These are phyloP conservation scores for Spathaspora sp. DNA, from an alignment of 1,139 yeast species.

Conservation along the genomic window DNA sequence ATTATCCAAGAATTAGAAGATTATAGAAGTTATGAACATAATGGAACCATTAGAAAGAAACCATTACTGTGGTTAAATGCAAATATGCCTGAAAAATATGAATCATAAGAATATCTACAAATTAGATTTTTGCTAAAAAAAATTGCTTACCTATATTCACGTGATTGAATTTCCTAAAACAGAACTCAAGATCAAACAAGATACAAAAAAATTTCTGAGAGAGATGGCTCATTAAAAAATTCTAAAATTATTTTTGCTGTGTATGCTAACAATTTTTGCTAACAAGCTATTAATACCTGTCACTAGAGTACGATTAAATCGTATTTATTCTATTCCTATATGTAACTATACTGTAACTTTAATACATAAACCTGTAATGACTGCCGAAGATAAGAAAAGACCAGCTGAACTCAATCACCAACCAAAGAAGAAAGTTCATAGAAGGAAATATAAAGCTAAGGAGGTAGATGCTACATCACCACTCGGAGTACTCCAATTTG, in stretches of 20 bases:
- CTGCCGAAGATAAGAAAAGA: slow-evolving; percentile 10
- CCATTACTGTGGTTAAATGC: slow-evolving; percentile 40
- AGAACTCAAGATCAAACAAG: neutral
- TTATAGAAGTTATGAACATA: slow-evolving; percentile 29
- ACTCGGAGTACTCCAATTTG: slow-evolving; percentile 73
- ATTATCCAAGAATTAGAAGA: slow-evolving; percentile 36
- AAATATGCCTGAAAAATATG: slow-evolving; percentile 35
- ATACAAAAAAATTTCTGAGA: neutral
- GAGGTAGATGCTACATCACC: slow-evolving; percentile 77
- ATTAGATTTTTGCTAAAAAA: slow-evolving; percentile 7
- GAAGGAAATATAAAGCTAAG: slow-evolving; percentile 54
- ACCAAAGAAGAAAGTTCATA: slow-evolving; percentile 11
- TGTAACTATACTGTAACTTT: slow-evolving; percentile 4
- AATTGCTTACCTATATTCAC: slow-evolving; percentile 2
- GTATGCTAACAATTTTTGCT: neutral
- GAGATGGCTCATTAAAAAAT: neutral
- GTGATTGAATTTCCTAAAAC: neutral
- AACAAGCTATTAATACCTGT: neutral
- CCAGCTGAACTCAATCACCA: slow-evolving; percentile 3
- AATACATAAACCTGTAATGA: slow-evolving; percentile 4
- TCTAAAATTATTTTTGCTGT: neutral
- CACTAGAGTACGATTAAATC: neutral
- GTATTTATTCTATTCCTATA: neutral
- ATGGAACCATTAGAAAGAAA: slow-evolving; percentile 32
- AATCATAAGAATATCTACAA: slow-evolving; percentile 4